Evolutionary conservation across 257 asterid species (phyloP).

Genomic region (Forsythia suspensa): DNA sequence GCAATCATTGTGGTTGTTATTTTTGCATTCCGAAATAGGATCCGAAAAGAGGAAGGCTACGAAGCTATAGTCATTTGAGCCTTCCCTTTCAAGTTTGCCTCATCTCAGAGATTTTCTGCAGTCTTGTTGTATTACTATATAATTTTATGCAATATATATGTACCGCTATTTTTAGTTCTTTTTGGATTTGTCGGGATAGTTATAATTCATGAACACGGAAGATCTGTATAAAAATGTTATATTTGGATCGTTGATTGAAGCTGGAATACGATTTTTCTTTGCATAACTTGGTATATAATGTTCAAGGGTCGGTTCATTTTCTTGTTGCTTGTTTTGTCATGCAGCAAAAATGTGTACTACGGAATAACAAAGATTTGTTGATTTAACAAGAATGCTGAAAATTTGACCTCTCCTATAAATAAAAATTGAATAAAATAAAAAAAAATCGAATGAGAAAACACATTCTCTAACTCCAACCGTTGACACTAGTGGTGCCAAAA

Average conservation of each 20-base stretch:
- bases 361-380: no score
- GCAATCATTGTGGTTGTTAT: slow-evolving; percentile 27
- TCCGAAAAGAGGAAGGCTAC: slow-evolving; percentile 40
- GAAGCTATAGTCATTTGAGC: slow-evolving; percentile 26
- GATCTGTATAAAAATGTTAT: not conserved
- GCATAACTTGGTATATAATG: no score
- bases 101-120: not conserved
- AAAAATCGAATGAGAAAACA: no score
- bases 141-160: not conserved
- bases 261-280: not conserved
- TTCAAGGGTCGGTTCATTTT: no score
- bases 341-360: no score
- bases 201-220: not conserved
- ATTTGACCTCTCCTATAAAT: no score
- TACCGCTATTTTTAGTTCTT: not conserved
- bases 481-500: no score
- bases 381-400: no score
- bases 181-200: not conserved
- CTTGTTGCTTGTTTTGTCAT: no score
- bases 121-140: not conserved
- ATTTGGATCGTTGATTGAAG: not conserved
- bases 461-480: no score
- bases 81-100: not conserved
- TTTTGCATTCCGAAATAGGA: slow-evolving; percentile 17
- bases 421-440: no score